Evolutionary conservation across 2,329 filamentous ascomycete species (phyloP), one percentile per base, ranked within the genome.

Genomic region (Macrophomina pseudophaseolina): DNA sequence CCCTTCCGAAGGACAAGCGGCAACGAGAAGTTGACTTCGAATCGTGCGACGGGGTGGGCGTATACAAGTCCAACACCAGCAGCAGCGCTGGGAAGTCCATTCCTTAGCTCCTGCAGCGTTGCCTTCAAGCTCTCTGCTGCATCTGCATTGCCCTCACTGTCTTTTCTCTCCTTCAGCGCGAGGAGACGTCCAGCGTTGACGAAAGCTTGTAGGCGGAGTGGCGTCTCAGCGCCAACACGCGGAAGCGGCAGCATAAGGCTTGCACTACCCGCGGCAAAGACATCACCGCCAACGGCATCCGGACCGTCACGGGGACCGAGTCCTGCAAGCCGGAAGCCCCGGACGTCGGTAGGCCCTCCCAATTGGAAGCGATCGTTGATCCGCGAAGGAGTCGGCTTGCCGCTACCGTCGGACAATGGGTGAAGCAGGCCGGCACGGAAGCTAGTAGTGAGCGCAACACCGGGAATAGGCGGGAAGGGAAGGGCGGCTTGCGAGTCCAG

Each of bases 321-420:
- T 1, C 95, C 95, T 23, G 90, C 91, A 28, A 97, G 87, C 67
- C 93, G 90, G 84, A 99, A 99, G 1, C 95, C 95, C 65, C 95
- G 91, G 14, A 99, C 92, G 75, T 97, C 94, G 3, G 93, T 97
- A 3, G 95, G 94, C 0, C 95, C 95, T 51, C 95, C 95, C 38
- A 99, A 91, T 74, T 93, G 89, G 82, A 99, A 99, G 52, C 95
- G 92, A 78, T 99, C 95, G 76, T 96, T 97, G 74, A 98, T 86
- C 35, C 92, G 88, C 71, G 92, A 96, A 4, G 90, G 87, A 30
- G 86, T 83, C 0, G 90, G 85, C 23, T 82, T 81, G 58, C 82
- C 81, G 63, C 81, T 81, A 6, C 88, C 88, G 7, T 91, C 81
- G 1, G 91, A 86, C 16, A 99, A 83, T 1, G 95, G 95, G 75